phyloP scores from a whole-genome alignment of 2,329 filamentous ascomycete genomes.

The Venturia aucupariae region DNA sequence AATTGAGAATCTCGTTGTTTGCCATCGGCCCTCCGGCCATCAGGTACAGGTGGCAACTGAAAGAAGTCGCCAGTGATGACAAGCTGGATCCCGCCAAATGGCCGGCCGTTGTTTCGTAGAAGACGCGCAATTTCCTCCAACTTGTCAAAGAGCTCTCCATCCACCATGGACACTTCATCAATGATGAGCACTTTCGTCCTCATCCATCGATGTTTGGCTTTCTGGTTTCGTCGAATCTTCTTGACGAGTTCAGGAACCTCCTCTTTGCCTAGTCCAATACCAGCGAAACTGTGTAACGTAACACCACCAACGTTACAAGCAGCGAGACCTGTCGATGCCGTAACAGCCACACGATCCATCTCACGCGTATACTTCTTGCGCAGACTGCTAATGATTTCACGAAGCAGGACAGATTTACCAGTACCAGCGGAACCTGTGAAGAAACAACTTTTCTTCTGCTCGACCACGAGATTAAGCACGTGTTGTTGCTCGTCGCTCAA shows the following conservation, averaged over 20 bases:
- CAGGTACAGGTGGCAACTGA: conserved; percentile 88
- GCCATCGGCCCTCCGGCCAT: conserved; percentile 44
- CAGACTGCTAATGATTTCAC: conserved; percentile 76
- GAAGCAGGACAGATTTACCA: conserved; percentile 92
- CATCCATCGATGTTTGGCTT: conserved; percentile 82
- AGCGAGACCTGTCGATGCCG: conserved; percentile 88
- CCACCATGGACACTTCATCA: conserved; percentile 98
- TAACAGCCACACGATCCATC: conserved; percentile 80
- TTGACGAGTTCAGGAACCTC: conserved; percentile 69
- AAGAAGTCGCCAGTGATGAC: conserved; percentile 98
- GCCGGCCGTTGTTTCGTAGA: conserved; percentile 80
- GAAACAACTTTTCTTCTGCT: conserved; percentile 80
- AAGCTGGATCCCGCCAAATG: conserved; percentile 93
- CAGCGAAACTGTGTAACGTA: conserved; percentile 90
- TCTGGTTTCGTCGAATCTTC: conserved; percentile 82
- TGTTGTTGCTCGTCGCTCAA: conserved; percentile 80
- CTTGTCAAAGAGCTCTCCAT: conserved; percentile 94
- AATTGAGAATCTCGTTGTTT: conserved; percentile 58
- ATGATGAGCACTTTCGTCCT: conserved; percentile 79
- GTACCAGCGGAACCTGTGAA: conserved; percentile 96
- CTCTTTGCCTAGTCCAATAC: conserved; percentile 92
- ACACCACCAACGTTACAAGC: conserved; percentile 96
- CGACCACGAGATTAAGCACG: conserved; percentile 73
- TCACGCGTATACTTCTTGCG: conserved; percentile 68
- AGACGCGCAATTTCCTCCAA: conserved; percentile 76